Evolutionary conservation across 352 stramenopile species (phyloP).

Genomic region (Globisporangium cystogenes): DNA sequence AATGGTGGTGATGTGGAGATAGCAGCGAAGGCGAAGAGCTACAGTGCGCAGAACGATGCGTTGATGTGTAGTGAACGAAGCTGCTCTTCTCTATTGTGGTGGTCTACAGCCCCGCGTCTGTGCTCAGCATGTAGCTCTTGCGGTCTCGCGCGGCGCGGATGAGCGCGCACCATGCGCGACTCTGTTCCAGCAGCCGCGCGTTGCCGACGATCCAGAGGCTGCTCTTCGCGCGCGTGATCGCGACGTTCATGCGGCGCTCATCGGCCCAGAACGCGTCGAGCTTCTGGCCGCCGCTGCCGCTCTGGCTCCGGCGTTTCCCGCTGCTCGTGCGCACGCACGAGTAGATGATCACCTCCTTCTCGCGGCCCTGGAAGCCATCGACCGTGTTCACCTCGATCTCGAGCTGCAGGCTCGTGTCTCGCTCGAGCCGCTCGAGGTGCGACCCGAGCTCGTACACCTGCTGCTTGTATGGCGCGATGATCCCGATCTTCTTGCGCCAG

Average conservation of each 20-base stretch:
- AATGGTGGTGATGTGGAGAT: not conserved
- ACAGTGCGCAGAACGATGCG: too few relatives aligned
- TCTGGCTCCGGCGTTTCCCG: constrained; percentile 24
- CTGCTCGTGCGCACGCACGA: constrained; percentile 95
- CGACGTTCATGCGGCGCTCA: constrained; percentile 98
- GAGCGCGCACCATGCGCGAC: constrained; percentile 56
- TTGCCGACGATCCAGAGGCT: constrained; percentile 90
- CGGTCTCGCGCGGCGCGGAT: constrained; percentile 59
- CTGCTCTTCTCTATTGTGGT: constrained; percentile 1
- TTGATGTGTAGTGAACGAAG: not conserved
- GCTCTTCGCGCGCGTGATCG: constrained; percentile 95
- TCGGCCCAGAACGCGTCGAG: constrained; percentile 93
- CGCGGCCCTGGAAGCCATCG: constrained; percentile 96
- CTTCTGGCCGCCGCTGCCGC: constrained; percentile 13
- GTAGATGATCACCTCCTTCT: constrained; percentile 98
- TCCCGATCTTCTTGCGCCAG: constrained; percentile 90
- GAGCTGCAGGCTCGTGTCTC: constrained; percentile 32
- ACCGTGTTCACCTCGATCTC: constrained; percentile 92
- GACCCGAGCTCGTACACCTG: constrained; percentile 91
- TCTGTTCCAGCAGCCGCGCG: constrained; percentile 63
- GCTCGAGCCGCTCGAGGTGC: constrained; percentile 58
- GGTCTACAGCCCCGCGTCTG: constrained; percentile 12
- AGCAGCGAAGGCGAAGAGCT: not conserved
- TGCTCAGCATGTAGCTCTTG: constrained; percentile 35
- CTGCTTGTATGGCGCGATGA: constrained; percentile 99